Base-by-base conservation (phyloP, 768 basidiomycete species). In the Russula lepida region DNA sequence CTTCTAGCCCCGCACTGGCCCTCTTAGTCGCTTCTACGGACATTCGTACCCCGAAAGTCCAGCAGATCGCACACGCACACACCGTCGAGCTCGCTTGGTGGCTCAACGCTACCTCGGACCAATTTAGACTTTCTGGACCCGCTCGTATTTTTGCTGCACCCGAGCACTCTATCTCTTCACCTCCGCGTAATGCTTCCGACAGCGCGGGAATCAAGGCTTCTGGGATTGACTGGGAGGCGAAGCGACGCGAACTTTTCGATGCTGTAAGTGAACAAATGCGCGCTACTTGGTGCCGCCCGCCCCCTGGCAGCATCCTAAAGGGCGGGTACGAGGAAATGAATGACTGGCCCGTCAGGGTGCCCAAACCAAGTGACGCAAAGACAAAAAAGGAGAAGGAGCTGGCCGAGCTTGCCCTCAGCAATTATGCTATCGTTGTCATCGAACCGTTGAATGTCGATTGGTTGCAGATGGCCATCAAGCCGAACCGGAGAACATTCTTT, bases 1-100 rank as follows among this genome's bases (percentile, higher is more conserved):
- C 73, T 6, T 66, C 70, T 23, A 64, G 70, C 19, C 79, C 82
- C 1, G 65, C 74, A 28, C 74, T 81, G 4, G 86, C 88, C 0
- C 74, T 92, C 6, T 70, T 93, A 64, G 67, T 91, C 47, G 75
- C 79, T 51, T 81, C 85, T 13, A 89, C 89, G 50, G 90, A 92
- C 73, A 70, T 85, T 49, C 86, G 91, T 27, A 78, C 84, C 2
- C 83, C 84, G 23, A 93, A 93, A 67, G 78, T 82, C 35, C 50
- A 71, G 1, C 84, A 91, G 65, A 73, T 91, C 50, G 74, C 73
- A 25, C 68, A 75, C 39, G 76, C 76, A 58, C 68, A 77, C 11
- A 70, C 75, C 46, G 79, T 85, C 62, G 86, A 92, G 69, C 65
- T 86, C 46, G 81, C 78, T 12, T 92, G 87, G 84, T 94, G 89